phyloP scores from a whole-genome alignment of 1,284 basidiomycete genomes.

The Microbotryum lychnidis-dioicae region DNA sequence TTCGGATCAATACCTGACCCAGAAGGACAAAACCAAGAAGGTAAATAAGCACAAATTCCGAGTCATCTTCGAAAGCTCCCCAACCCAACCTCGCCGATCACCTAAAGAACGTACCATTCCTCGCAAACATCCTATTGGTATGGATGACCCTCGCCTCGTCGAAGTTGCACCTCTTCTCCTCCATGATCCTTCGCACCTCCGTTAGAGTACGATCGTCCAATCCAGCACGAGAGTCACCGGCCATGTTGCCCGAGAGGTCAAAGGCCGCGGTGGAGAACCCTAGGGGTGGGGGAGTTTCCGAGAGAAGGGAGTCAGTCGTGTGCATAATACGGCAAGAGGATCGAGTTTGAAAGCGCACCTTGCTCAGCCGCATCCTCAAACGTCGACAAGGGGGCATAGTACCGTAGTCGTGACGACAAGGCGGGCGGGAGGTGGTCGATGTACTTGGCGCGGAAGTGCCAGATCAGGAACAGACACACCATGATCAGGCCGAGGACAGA shows the following conservation, averaged over 20 bases:
- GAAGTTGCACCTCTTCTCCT: conserved; percentile 17
- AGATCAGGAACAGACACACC: conserved; percentile 10
- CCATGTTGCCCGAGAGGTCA: conserved; percentile 22
- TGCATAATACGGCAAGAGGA: no score
- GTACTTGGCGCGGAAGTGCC: conserved; percentile 19
- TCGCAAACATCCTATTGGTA: conserved; percentile 20
- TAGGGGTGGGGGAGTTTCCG: background rate
- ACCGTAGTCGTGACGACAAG: conserved; percentile 19
- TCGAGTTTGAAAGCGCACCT: no score
- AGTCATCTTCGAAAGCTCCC: background rate
- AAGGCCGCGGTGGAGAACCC: conserved; percentile 29
- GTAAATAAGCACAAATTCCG: no score
- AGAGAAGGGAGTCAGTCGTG: no score
- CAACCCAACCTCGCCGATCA: no score
- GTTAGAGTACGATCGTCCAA: conserved; percentile 26
- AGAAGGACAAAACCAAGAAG: background rate
- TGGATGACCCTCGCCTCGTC: conserved; percentile 26
- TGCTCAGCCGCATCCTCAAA: conserved; percentile 27
- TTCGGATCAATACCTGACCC: conserved; percentile 21
- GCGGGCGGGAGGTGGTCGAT: conserved; percentile 18
- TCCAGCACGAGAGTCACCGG: conserved; percentile 22
- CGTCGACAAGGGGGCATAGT: conserved; percentile 24
- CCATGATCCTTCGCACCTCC: conserved; percentile 27
- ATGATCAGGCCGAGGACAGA: conserved; percentile 4
- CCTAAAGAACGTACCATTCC: conserved; percentile 11